Percentiles rank a stretch among this genome's conserved stretches.
Conservation (phyloP, 1,139 yeast species). For the Suhomyces ambrosiae region DNA sequence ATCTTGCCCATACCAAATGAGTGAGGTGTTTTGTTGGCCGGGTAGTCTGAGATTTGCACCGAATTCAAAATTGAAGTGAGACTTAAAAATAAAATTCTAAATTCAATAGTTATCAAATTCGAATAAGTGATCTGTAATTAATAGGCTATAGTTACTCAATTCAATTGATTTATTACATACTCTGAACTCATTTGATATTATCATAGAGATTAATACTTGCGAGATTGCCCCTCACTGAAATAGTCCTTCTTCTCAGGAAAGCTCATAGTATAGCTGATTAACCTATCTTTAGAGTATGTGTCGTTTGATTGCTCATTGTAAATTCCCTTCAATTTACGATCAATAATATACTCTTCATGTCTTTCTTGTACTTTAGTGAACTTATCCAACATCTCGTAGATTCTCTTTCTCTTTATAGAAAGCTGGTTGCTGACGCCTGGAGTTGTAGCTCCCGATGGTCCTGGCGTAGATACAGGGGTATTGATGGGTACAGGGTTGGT, state of each 20-base stretch:
- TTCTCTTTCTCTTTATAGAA: constrained; percentile 45
- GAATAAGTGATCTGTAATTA: no score
- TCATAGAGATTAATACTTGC: background rate
- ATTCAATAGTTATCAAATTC: no score
- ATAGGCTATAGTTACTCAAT: no score
- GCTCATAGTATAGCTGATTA: constrained; percentile 14
- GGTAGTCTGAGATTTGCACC: no score
- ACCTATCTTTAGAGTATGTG: constrained; percentile 10
- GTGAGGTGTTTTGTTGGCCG: no score
- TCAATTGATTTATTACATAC: no score
- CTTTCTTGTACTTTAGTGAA: constrained; percentile 62
- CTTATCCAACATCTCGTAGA: constrained; percentile 59
- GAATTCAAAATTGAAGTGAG: no score
- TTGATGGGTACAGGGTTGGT: constrained; percentile 26
- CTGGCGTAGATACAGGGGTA: constrained; percentile 29
- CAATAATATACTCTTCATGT: constrained; percentile 39
- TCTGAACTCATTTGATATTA: no score
- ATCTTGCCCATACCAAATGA: no score
- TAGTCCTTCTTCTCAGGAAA: constrained; percentile 19
- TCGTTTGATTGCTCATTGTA: constrained; percentile 5
- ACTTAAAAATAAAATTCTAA: no score
- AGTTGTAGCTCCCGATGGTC: constrained; percentile 16
- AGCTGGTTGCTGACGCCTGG: constrained; percentile 29
- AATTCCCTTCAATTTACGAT: constrained; percentile 13
- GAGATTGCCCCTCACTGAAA: constrained; percentile 12